These are phyloP conservation scores for Colletotrichum neosansevieriae DNA, from an alignment of 2,329 filamentous ascomycete genomes.

Conservation along the genomic window DNA sequence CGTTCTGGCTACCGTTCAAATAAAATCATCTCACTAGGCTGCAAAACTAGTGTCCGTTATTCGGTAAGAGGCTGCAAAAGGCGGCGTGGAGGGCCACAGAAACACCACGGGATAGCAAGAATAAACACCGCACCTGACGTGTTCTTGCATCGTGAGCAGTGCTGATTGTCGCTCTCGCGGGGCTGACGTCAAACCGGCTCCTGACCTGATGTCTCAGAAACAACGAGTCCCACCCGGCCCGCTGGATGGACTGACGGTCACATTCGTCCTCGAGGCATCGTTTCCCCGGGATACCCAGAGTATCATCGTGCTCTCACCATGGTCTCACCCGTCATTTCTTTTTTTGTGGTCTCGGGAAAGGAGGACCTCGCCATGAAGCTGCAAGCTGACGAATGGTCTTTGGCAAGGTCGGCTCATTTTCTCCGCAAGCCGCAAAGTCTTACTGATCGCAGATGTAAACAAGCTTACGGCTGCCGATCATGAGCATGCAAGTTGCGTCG, in stretches of 20 bases:
- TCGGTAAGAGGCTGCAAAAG: neutral
- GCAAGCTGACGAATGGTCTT: slow-evolving; percentile 25
- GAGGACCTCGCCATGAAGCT: slow-evolving; percentile 6
- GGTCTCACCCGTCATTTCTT: slow-evolving; percentile 20
- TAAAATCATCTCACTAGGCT: neutral
- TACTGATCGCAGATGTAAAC: neutral
- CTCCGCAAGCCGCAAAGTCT: slow-evolving; percentile 8
- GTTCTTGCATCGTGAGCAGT: slow-evolving; percentile 20
- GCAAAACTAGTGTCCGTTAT: neutral
- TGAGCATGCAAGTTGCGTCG: slow-evolving; percentile 6
- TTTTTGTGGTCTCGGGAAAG: slow-evolving; percentile 9
- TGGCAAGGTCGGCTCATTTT: slow-evolving; percentile 12
- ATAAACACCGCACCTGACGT: slow-evolving; percentile 15
- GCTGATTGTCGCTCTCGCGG: neutral
- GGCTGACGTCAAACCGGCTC: slow-evolving; percentile 22
- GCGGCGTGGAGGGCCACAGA: neutral
- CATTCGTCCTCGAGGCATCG: neutral
- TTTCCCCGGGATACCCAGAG: neutral
- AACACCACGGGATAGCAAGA: neutral
- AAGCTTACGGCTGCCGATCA: neutral
- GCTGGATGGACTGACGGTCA: neutral
- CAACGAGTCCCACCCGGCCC: slow-evolving; percentile 6
- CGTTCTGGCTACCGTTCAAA: neutral
- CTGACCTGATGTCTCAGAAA: slow-evolving; percentile 17
- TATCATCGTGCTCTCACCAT: slow-evolving; percentile 18